These are phyloP conservation scores for Acanthamoeba divionensis DNA, from an alignment of 208 protist genomes.

Conservation along the genomic window DNA sequence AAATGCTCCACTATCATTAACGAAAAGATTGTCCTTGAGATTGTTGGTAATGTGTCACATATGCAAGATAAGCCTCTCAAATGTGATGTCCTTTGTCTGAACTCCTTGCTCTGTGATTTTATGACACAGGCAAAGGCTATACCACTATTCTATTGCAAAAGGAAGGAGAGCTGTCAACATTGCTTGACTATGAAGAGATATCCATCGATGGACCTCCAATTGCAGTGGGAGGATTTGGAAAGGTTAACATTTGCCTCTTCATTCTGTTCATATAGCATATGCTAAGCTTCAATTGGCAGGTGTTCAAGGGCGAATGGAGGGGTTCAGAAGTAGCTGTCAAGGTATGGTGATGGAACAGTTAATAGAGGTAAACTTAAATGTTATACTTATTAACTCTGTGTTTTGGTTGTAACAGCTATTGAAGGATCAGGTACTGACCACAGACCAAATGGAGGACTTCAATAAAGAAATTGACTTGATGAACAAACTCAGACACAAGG, in stretches of 20 bases:
- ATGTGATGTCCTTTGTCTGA: too few relatives aligned
- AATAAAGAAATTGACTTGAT: constrained; percentile 29
- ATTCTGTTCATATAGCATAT: background rate
- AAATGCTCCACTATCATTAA: constrained; percentile 38
- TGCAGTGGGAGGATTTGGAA: constrained; percentile 17
- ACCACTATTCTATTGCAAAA: background rate
- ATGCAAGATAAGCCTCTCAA: too few relatives aligned
- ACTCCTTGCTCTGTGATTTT: too few relatives aligned
- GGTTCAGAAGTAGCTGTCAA: constrained; percentile 32
- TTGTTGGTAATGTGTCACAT: background rate
- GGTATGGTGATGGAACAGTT: background rate
- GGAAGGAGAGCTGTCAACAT: background rate
- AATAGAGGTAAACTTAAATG: too few relatives aligned
- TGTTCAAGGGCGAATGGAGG: constrained; percentile 7
- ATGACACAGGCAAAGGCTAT: too few relatives aligned
- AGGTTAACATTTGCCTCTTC: background rate
- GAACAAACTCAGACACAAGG: constrained; percentile 18
- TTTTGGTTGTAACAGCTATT: too few relatives aligned
- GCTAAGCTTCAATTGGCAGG: background rate
- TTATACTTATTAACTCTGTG: too few relatives aligned
- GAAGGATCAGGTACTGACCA: too few relatives aligned
- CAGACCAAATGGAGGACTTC: background rate
- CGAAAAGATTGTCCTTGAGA: background rate
- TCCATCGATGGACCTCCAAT: background rate
- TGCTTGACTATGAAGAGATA: constrained; percentile 49